phyloP scores from a whole-genome alignment of 345 rosid genomes.

The Citrus hindsii region DNA sequence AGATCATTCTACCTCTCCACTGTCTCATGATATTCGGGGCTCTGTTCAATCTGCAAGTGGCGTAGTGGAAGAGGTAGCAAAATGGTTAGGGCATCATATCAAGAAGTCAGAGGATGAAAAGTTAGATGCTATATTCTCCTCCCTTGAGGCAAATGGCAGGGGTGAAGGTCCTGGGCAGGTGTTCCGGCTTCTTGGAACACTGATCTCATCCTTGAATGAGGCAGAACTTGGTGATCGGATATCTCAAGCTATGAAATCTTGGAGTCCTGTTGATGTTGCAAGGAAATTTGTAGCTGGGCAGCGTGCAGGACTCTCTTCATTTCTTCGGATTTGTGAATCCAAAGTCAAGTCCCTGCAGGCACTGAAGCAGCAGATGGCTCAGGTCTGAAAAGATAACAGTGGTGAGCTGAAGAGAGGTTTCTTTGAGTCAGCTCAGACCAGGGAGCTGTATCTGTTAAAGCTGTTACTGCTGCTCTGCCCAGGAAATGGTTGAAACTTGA shows the following conservation, averaged over 20 bases:
- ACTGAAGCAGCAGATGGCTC: slow-evolving; percentile 58
- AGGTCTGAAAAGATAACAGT: slow-evolving; percentile 27
- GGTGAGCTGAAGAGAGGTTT: too few species aligned
- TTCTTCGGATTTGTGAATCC: slow-evolving; percentile 61
- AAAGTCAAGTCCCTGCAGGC: slow-evolving; percentile 51
- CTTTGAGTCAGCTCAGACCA: too few species aligned
- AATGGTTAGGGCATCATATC: slow-evolving; percentile 45
- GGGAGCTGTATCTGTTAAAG: too few species aligned
- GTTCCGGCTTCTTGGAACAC: slow-evolving; percentile 46
- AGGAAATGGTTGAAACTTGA: background rate
- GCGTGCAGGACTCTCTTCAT: slow-evolving; percentile 36
- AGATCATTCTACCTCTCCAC: slow-evolving; percentile 42
- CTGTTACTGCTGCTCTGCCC: background rate
- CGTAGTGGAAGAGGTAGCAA: slow-evolving; percentile 50
- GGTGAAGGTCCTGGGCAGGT: slow-evolving; percentile 71
- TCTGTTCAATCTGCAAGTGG: slow-evolving; percentile 42
- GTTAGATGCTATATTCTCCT: slow-evolving; percentile 45
- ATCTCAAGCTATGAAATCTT: slow-evolving; percentile 50
- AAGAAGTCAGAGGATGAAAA: slow-evolving; percentile 53
- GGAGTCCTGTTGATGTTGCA: slow-evolving; percentile 57
- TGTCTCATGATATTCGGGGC: slow-evolving; percentile 41
- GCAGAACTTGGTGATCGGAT: slow-evolving; percentile 56
- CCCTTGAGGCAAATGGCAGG: slow-evolving; percentile 34
- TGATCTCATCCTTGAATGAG: slow-evolving; percentile 37
- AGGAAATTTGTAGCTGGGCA: slow-evolving; percentile 52